Conservation (phyloP, 2,329 filamentous ascomycete species). For the Fusarium verticillioides region DNA sequence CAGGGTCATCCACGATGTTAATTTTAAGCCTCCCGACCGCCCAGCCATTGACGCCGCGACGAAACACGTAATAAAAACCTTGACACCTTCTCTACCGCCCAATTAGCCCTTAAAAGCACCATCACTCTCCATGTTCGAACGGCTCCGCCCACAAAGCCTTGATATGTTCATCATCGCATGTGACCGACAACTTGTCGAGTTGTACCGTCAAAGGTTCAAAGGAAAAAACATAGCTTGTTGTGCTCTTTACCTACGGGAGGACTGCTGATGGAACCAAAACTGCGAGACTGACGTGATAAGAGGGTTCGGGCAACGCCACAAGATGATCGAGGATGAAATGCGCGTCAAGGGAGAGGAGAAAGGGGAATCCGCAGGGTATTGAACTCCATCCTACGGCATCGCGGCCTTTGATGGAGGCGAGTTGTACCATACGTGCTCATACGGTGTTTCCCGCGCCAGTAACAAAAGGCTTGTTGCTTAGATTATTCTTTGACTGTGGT, state of each 20-base stretch:
- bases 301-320: slow-evolving; percentile 1
- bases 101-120: not conserved
- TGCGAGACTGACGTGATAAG: slow-evolving; percentile 27
- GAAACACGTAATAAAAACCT: slow-evolving; percentile 16
- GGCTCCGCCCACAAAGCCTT: slow-evolving; percentile 12
- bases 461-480: fast-evolving
- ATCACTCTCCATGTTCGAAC: not conserved
- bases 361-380: slow-evolving; percentile 11
- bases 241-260: slow-evolving; percentile 2
- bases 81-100: slow-evolving; percentile 7
- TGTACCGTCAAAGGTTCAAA: not conserved
- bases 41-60: fast-evolving
- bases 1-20: not conserved
- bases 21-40: not conserved
- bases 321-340: slow-evolving; percentile 31
- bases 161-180: slow-evolving; percentile 1
- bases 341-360: slow-evolving; percentile 40
- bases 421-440: slow-evolving; percentile 41
- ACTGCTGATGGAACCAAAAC: not conserved
- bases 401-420: slow-evolving; percentile 44
- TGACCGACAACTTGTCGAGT: not conserved
- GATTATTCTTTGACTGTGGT: not conserved
- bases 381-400: slow-evolving; percentile 46
- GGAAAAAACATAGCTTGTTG: slow-evolving; percentile 3
- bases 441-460: not conserved